A percentile compares a stretch with the other conserved stretches of the same genome.
Conservation (phyloP, 352 stramenopile species). For the Peronospora destructor region DNA sequence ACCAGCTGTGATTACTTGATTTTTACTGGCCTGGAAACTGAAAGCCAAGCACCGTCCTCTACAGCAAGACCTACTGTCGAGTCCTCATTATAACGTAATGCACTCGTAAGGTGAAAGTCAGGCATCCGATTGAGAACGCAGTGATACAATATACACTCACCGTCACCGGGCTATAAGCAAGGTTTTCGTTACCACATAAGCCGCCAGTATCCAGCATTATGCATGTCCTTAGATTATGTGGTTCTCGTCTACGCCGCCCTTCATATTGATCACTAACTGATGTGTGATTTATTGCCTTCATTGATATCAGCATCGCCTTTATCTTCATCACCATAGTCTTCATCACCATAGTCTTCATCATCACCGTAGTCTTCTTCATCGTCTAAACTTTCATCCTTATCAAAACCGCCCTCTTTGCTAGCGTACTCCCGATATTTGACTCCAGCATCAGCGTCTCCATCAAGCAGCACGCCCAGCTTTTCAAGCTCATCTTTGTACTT, state of each 20-base stretch:
- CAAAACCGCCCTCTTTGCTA: conserved; percentile 1
- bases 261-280: conserved; percentile 20
- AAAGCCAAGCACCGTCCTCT: too few species aligned
- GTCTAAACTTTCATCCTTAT: conserved; percentile 9
- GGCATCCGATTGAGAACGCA: too few species aligned
- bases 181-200: too few species aligned
- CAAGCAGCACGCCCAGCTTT: conserved; percentile 26
- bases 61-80: too few species aligned
- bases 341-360: not conserved
- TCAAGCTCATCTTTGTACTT: conserved; percentile 49
- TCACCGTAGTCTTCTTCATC: conserved; percentile 7
- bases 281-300: conserved; percentile 4
- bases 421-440: not conserved
- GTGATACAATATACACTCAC: too few species aligned
- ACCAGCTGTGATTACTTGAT: too few species aligned
- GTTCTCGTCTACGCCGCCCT: not conserved
- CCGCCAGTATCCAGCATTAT: too few species aligned
- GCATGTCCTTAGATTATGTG: not conserved
- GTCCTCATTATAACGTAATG: too few species aligned
- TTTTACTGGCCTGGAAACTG: too few species aligned
- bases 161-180: too few species aligned
- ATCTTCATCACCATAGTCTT: not conserved
- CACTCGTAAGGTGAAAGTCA: too few species aligned
- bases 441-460: conserved; percentile 10
- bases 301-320: conserved; percentile 6